Conservation (phyloP, 441 rosid genomes). For the Aleurites moluccanus region DNA sequence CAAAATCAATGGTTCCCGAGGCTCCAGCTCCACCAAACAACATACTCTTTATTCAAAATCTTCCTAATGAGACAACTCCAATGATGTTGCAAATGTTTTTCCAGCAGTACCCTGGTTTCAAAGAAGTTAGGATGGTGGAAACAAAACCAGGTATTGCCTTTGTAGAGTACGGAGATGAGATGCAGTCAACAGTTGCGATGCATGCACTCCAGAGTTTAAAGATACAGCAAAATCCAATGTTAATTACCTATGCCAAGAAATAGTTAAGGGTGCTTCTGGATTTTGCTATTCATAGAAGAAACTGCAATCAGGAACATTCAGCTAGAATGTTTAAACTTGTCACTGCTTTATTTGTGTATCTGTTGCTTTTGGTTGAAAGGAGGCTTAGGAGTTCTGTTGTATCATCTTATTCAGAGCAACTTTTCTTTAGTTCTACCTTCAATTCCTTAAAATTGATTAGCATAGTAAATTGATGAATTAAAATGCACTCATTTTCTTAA, state of each 20-base stretch:
- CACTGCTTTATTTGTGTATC: neutral
- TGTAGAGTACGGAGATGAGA: conserved; percentile 83
- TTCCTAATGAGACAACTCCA: conserved; percentile 80
- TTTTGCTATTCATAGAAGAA: conserved; percentile 4
- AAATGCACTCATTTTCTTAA: neutral
- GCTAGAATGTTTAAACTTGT: neutral
- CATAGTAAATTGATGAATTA: neutral
- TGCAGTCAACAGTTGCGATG: conserved; percentile 88
- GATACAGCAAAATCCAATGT: conserved; percentile 74
- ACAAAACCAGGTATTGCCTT: conserved; percentile 98
- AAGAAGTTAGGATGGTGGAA: conserved; percentile 96
- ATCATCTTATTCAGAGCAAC: neutral
- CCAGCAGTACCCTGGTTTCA: conserved; percentile 73
- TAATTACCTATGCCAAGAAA: conserved; percentile 87
- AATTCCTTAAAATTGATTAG: neutral
- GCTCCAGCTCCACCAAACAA: conserved; percentile 93
- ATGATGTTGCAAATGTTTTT: conserved; percentile 82
- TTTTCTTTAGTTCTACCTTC: neutral
- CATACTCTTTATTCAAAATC: conserved; percentile 91
- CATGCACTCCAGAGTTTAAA: conserved; percentile 81
- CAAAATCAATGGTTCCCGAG: conserved; percentile 67
- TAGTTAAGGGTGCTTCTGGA: conserved; percentile 30
- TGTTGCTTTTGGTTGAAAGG: neutral
- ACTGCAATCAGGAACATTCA: neutral
- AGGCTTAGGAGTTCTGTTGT: conserved; percentile 9